phyloP scores from a whole-genome alignment of 257 asterid species.

The Mitragyna speciosa region DNA sequence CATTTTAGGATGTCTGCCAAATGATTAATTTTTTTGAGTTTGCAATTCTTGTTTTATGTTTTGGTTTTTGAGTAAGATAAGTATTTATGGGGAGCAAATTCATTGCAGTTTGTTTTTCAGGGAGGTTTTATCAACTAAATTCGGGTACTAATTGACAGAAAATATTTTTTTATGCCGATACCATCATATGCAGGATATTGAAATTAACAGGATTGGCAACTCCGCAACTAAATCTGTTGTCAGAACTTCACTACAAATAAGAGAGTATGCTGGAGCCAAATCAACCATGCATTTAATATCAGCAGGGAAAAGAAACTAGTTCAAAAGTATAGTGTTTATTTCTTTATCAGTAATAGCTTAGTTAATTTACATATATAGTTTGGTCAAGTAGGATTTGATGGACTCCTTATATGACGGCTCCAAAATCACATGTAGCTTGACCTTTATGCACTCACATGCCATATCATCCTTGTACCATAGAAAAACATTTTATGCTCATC shows the following conservation, averaged over 20 bases:
- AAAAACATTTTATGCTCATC: background rate
- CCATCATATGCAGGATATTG: background rate
- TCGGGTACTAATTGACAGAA: no score
- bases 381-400: constrained; percentile 19
- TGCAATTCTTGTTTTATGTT: no score
- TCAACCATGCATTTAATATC: background rate
- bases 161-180: no score
- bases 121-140: no score
- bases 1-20: no score
- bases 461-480: constrained; percentile 1
- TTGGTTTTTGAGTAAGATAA: no score
- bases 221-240: background rate
- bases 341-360: constrained; percentile 1
- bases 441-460: constrained; percentile 5
- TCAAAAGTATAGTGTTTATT: constrained; percentile 6
- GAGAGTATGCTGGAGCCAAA: background rate
- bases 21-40: no score
- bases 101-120: no score
- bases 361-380: constrained; percentile 18
- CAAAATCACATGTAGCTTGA: background rate
- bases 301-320: background rate
- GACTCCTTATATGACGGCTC: constrained; percentile 11
- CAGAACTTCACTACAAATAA: background rate
- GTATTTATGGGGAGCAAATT: no score
- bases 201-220: background rate